phyloP scores from a whole-genome alignment of 2,329 filamentous ascomycete species.

The Claviceps arundinis region DNA sequence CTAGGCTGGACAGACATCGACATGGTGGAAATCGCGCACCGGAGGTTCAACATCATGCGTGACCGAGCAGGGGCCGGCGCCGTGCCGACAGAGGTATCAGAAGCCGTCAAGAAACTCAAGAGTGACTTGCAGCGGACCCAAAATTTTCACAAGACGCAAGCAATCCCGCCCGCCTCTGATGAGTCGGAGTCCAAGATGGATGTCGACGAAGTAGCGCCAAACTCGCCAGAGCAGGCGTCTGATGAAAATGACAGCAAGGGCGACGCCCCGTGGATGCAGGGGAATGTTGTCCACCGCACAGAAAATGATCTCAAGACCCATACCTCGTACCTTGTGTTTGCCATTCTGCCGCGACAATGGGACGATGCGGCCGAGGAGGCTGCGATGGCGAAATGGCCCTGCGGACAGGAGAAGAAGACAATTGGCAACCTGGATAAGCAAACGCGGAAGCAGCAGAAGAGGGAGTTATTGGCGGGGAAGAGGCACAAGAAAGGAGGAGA shows the following conservation, averaged over 20 bases:
- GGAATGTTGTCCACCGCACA: conserved; percentile 63
- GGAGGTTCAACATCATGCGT: conserved; percentile 66
- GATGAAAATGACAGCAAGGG: conserved; percentile 11
- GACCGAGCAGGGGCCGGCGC: conserved; percentile 69
- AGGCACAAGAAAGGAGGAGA: conserved; percentile 25
- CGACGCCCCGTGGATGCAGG: conserved; percentile 56
- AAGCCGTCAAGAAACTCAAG: conserved; percentile 61
- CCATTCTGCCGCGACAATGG: conserved; percentile 79
- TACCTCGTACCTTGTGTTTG: conserved; percentile 94
- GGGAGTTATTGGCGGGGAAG: conserved; percentile 34
- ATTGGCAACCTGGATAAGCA: conserved; percentile 41
- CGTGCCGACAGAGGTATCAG: conserved; percentile 59
- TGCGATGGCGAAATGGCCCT: conserved; percentile 51
- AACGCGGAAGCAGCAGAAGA: conserved; percentile 42
- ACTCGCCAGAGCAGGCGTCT: conserved; percentile 5
- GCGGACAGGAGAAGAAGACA: conserved; percentile 37
- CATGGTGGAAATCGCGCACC: conserved; percentile 81
- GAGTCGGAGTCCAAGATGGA: conserved; percentile 28
- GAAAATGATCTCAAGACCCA: conserved; percentile 90
- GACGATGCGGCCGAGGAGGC: conserved; percentile 64
- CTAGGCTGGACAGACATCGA: conserved; percentile 84
- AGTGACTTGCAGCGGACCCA: conserved; percentile 59
- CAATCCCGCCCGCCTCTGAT: conserved; percentile 13
- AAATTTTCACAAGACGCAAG: conserved; percentile 41
- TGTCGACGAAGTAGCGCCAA: conserved; percentile 17